Percentiles rank a stretch among this genome's conserved stretches.
Evolutionary conservation across 768 basidiomycete species (phyloP).

Genomic region (Cyathus striatus): DNA sequence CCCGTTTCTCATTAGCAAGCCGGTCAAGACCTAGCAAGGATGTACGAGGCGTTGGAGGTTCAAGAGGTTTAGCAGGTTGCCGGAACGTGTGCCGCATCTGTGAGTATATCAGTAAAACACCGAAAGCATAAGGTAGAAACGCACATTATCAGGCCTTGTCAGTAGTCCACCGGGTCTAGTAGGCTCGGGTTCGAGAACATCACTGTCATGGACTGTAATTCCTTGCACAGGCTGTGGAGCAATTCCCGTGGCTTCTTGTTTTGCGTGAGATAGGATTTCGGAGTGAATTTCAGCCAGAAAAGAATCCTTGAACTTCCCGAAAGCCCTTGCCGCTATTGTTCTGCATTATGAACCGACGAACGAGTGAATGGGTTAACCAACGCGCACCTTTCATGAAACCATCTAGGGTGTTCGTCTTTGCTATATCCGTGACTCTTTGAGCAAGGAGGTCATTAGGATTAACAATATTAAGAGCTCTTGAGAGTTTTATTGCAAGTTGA

Average conservation of each 20-base stretch:
- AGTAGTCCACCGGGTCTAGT: conserved; percentile 69
- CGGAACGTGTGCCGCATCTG: conserved; percentile 76
- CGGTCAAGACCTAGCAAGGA: conserved; percentile 86
- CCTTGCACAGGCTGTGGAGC: conserved; percentile 62
- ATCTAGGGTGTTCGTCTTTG: conserved; percentile 57
- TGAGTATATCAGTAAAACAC: conserved; percentile 2
- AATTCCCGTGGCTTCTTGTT: conserved; percentile 55
- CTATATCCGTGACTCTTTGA: conserved; percentile 73
- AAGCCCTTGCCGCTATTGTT: conserved; percentile 61
- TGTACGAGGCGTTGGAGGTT: conserved; percentile 71
- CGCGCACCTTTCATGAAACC: conserved; percentile 65
- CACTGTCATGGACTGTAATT: conserved; percentile 73
- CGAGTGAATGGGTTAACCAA: neutral
- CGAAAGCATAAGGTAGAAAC: conserved; percentile 10
- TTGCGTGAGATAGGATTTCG: conserved; percentile 69
- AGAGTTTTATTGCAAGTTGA: conserved; percentile 72
- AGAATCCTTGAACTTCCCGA: conserved; percentile 82
- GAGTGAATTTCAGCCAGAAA: conserved; percentile 76
- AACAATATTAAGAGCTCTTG: conserved; percentile 70
- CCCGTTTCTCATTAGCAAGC: conserved; percentile 85
- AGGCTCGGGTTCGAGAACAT: conserved; percentile 80
- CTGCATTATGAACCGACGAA: conserved; percentile 2
- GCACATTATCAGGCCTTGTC: conserved; percentile 58
- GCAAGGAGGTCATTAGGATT: conserved; percentile 86
- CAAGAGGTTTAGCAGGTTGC: conserved; percentile 64